Conservation (phyloP, 805 yeast species). For the Tetrapisispora namnaoensis region DNA sequence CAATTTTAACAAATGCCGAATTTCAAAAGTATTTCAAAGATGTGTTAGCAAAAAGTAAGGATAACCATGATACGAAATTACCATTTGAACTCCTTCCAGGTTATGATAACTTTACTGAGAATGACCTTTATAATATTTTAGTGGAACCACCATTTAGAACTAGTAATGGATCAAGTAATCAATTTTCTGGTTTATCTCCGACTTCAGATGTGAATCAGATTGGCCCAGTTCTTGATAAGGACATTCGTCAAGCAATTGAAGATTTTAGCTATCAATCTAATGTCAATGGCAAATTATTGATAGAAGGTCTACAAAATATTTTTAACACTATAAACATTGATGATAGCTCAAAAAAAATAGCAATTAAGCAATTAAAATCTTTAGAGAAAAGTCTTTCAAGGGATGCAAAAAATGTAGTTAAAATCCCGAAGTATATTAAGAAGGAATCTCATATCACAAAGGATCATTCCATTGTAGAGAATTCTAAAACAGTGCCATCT, state of each 20-base stretch:
- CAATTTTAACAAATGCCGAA: constrained; percentile 17
- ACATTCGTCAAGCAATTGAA: constrained; percentile 12
- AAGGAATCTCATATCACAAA: not conserved
- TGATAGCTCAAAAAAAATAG: constrained; percentile 18
- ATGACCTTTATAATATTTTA: constrained; percentile 7
- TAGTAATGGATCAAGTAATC: not conserved
- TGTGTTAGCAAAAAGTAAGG: not conserved
- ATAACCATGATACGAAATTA: not conserved
- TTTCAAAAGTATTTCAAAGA: constrained; percentile 16
- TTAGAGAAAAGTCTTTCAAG: constrained; percentile 2
- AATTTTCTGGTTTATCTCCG: not conserved
- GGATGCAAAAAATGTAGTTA: not conserved
- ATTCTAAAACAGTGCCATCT: not conserved
- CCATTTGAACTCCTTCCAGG: constrained; percentile 12
- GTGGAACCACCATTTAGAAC: constrained; percentile 9
- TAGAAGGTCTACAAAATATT: constrained; percentile 18
- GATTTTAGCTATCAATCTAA: constrained; percentile 23
- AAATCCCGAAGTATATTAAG: not conserved
- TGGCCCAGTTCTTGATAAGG: not conserved
- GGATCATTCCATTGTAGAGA: not conserved
- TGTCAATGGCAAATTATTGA: constrained; percentile 19
- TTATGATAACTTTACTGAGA: constrained; percentile 2
- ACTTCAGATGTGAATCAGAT: not conserved
- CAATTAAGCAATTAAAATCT: constrained; percentile 16
- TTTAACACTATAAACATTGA: constrained; percentile 24